These are phyloP conservation scores for Mortierella sp. DNA, from an alignment of 371 early-diverging fungal genomes.

Conservation along the genomic window DNA sequence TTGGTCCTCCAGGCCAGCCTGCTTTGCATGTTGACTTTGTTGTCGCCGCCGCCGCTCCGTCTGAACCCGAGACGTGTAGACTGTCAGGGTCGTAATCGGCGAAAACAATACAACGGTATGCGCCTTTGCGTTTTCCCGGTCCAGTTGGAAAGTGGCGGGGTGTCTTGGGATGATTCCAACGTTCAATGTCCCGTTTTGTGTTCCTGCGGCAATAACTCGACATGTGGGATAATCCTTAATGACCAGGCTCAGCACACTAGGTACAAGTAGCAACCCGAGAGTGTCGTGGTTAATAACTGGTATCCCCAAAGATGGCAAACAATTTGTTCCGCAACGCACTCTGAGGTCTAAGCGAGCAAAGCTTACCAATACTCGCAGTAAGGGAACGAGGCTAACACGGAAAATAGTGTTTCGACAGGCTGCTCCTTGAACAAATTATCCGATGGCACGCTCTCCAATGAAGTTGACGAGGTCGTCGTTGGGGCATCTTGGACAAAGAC, in stretches of 20 bases:
- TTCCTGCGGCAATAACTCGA: slow-evolving; percentile 71
- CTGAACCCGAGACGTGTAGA: slow-evolving; percentile 43
- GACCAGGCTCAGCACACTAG: slow-evolving; percentile 67
- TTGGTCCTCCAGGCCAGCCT: neutral
- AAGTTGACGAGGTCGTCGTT: neutral
- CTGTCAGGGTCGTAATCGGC: slow-evolving; percentile 38
- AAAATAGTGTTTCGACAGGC: slow-evolving; percentile 27
- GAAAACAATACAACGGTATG: slow-evolving; percentile 49
- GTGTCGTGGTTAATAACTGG: neutral
- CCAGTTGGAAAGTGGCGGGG: slow-evolving; percentile 55
- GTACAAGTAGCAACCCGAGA: neutral
- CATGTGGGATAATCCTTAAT: slow-evolving; percentile 63
- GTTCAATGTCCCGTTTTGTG: slow-evolving; percentile 72
- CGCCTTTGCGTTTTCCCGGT: slow-evolving; percentile 26
- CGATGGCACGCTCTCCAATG: neutral
- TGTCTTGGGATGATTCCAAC: slow-evolving; percentile 66
- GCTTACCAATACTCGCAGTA: slow-evolving; percentile 54
- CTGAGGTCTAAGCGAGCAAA: no score
- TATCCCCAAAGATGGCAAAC: neutral
- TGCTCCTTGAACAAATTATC: slow-evolving; percentile 24
- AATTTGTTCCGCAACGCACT: neutral
- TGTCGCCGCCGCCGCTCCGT: slow-evolving; percentile 33
- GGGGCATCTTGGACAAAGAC: slow-evolving; percentile 34
- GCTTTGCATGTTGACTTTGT: neutral
- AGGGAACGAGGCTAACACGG: slow-evolving; percentile 40